Evolutionary conservation across 345 rosid genomes (phyloP), one percentile per base, ranked within the genome.

Genomic region (Conringia planisiliqua): DNA sequence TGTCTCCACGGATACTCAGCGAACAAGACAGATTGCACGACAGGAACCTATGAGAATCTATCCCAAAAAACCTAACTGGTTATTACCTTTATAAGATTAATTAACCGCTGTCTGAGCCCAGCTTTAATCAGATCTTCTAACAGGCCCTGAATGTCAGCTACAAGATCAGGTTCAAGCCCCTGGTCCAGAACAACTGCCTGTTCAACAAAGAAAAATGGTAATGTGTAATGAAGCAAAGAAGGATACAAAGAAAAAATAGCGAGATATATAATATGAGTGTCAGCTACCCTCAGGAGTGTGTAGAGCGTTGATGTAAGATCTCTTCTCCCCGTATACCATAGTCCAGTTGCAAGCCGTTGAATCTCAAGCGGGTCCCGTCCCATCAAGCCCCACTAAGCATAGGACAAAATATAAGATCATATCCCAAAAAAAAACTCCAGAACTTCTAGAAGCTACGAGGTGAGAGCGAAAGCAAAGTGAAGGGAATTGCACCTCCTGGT

Each of bases 141-240:
- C 54, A 83, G 79, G 48, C 85, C 91, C 72, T 90, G 97, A 71
- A 94, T 84, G 71, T 90, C 97, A 78, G 83, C 79, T 75, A 86
- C 74, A 78, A 85, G 79, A 83, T 89, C 97, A 50, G 83, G 84
- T 78, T 89, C 96, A 72, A 83, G 82, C 54, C 86, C 95, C 76
- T 86, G 91, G 84, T 94, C 98, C 62, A 91, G 90, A 63, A 94
- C 96, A 75, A 86, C 88, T 73, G 97, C 96, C 98, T 94, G 81
- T 70, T 79, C 52, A 72, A 56, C 35, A 59, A 64, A 58, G 44
- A 57, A 36, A 59, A 68, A 29, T 55, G 50, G 47, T 67, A 14
- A 50, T 36, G 48, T 29, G 65, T 18, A 26, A 44, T 22, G 51
- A 71, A 4, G 46, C 40, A 9, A 62, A 73, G 29, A 59, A 78